Conservation (phyloP, 352 stramenopile species). For the Blastocystis hominis region DNA sequence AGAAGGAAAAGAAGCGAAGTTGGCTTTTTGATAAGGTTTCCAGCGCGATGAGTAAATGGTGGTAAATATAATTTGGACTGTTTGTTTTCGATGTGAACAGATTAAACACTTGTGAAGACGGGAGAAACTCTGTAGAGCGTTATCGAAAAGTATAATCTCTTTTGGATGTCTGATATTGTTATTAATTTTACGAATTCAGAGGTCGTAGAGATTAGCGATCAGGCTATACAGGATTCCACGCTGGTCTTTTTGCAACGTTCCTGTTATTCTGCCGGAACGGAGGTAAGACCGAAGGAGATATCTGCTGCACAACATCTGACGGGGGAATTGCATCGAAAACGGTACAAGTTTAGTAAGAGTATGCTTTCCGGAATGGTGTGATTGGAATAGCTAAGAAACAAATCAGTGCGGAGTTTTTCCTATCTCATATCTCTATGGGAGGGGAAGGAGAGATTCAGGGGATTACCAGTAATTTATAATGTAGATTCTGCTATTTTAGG, state of each 20-base stretch:
- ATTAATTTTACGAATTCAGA: not conserved
- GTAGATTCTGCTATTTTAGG: not conserved
- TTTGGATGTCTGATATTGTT: not conserved
- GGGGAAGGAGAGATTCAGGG: slow-evolving; percentile 31
- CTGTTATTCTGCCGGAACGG: not conserved
- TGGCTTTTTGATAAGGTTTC: slow-evolving; percentile 48
- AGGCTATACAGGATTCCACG: not conserved
- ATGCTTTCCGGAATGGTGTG: not conserved
- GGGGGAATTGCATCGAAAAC: not conserved
- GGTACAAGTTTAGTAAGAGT: not conserved
- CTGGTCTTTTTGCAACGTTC: not conserved
- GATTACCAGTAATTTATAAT: not conserved
- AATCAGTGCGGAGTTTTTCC: not conserved
- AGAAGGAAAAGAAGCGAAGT: slow-evolving; percentile 52
- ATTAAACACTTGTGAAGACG: no score
- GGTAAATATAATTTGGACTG: slow-evolving; percentile 3
- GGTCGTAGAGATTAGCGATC: not conserved
- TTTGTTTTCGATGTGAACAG: not conserved
- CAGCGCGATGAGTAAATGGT: slow-evolving; percentile 52
- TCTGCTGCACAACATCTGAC: not conserved
- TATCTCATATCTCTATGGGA: slow-evolving; percentile 50
- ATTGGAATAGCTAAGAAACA: not conserved
- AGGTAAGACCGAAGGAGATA: not conserved
- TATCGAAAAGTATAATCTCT: not conserved
- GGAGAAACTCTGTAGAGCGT: not conserved